phyloP scores from a whole-genome alignment of 2,329 filamentous ascomycete species.

The Fonsecaea monophora region DNA sequence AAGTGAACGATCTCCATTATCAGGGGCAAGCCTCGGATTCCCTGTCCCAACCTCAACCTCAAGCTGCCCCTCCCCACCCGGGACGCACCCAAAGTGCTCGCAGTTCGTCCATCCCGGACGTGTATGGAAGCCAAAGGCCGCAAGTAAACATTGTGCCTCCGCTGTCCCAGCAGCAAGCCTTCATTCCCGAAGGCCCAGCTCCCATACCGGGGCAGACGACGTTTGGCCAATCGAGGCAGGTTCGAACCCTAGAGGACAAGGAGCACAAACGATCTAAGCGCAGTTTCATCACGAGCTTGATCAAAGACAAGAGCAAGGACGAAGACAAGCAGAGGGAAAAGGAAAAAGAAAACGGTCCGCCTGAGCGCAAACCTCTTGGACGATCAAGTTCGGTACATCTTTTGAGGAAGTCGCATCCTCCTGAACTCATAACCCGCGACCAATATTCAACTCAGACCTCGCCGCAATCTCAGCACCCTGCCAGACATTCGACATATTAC shows the following conservation, averaged over 20 bases:
- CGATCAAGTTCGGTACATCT: slow-evolving; percentile 39
- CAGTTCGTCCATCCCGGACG: slow-evolving; percentile 26
- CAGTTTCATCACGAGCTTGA: slow-evolving; percentile 36
- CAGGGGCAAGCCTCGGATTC: slow-evolving; percentile 23
- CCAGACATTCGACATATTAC: slow-evolving; percentile 31
- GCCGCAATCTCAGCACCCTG: slow-evolving; percentile 27
- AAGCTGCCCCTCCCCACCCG: slow-evolving; percentile 29
- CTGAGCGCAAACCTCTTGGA: slow-evolving; percentile 33
- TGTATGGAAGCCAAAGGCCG: slow-evolving; percentile 35
- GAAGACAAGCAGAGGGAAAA: slow-evolving; percentile 37
- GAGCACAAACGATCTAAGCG: slow-evolving; percentile 37
- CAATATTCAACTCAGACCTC: slow-evolving; percentile 34
- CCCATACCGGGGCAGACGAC: slow-evolving; percentile 36
- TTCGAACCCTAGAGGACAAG: slow-evolving; percentile 34
- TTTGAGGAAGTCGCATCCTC: slow-evolving; percentile 33
- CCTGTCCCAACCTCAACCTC: slow-evolving; percentile 31
- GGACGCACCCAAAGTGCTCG: slow-evolving; percentile 34
- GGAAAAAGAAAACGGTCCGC: slow-evolving; percentile 31
- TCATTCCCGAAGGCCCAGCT: slow-evolving; percentile 29
- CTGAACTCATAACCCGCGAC: slow-evolving; percentile 26
- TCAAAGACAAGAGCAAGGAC: slow-evolving; percentile 36
- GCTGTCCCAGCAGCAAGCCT: slow-evolving; percentile 29
- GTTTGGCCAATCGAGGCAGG: slow-evolving; percentile 37
- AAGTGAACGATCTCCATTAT: slow-evolving; percentile 21
- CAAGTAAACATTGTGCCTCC: slow-evolving; percentile 36